Base-by-base conservation (phyloP, 2,329 filamentous ascomycete genomes). In the Botrytis byssoidea region DNA sequence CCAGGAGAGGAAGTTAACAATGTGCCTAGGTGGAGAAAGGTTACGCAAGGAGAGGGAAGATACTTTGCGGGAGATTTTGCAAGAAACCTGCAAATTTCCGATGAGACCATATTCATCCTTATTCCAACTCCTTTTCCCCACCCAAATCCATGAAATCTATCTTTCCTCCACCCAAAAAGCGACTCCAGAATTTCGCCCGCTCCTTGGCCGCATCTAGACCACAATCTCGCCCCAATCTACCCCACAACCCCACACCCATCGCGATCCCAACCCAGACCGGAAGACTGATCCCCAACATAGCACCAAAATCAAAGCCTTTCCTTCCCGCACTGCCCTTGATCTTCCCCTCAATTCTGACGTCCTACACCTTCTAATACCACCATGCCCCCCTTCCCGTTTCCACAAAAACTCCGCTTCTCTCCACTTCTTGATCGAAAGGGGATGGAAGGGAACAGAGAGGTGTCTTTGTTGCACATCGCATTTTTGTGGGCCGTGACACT, bases 401-500 rank as follows among this genome's bases (percentile, higher is more conserved):
- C 65, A 68, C 65, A 68, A 68, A 68, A 57, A 57, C 35, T 51
- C 63, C 63, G n/a, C 42, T 66, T 48, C 42, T 66, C 42, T 66
- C 65, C 65, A 68, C 65, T 68, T 68, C 35, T 8, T 22, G 25
- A 16, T 42, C 48, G 35, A 57, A 68, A 68, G 10, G 44, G 65
- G 48, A 29, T 55, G 35, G 35, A 22, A 35, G 35, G 35, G 10
- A 25, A 25, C 10, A 61, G 25, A 42, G 65, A 57, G 6, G 9
- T 40, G 14, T 22, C 7, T 68, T 68, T 68, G 65, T 68, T 68
- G 65, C 65, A 68, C 51, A 40, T 68, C 65, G 48, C 12, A 55
- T 42, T 32, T 32, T 57, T 68, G 65, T 68, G 65, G 65, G 65
- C 65, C 65, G 65, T 68, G 65, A 68, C 65, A 68, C 65, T 42